These are phyloP conservation scores for Aspergillus clavatus DNA, from an alignment of 2,329 filamentous ascomycete genomes.

Conservation along the genomic window DNA sequence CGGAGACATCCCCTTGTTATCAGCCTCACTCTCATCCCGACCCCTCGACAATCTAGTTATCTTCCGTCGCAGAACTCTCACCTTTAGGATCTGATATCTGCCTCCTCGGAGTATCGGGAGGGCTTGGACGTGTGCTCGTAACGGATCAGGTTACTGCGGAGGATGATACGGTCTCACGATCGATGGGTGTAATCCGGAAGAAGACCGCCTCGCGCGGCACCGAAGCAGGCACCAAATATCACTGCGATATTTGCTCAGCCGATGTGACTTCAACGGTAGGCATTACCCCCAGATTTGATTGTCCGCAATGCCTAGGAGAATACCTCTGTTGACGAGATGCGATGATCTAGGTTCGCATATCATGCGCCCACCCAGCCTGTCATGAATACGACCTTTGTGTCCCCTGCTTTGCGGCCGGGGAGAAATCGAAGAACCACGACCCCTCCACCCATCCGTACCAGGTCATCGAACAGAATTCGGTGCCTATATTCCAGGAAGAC, in stretches of 20 bases:
- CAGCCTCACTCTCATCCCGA: constrained; percentile 4
- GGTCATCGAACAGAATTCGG: constrained; percentile 97
- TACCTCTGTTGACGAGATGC: neutral
- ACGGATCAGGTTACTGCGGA: constrained; percentile 33
- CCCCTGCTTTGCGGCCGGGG: constrained; percentile 81
- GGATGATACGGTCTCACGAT: constrained; percentile 36
- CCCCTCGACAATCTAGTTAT: neutral
- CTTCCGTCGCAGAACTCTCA: neutral
- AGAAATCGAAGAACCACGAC: constrained; percentile 76
- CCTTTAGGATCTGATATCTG: constrained; percentile 3
- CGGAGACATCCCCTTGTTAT: constrained; percentile 18
- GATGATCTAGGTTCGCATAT: constrained; percentile 72
- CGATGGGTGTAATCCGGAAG: constrained; percentile 93
- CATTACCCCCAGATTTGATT: neutral
- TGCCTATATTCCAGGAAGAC: constrained; percentile 88
- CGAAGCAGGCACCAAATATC: constrained; percentile 88
- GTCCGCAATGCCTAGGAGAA: neutral
- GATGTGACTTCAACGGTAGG: constrained; percentile 95
- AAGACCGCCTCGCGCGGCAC: constrained; percentile 82
- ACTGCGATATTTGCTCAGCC: constrained; percentile 93
- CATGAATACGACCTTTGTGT: constrained; percentile 97
- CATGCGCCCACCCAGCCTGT: constrained; percentile 77
- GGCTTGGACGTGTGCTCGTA: constrained; percentile 24
- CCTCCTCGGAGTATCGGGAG: constrained; percentile 29
- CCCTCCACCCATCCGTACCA: constrained; percentile 81